A percentile compares a stretch with the other conserved stretches of the same genome.
Evolutionary conservation across 352 stramenopile species (phyloP).

Genomic region (Phytophthora podocarpi): DNA sequence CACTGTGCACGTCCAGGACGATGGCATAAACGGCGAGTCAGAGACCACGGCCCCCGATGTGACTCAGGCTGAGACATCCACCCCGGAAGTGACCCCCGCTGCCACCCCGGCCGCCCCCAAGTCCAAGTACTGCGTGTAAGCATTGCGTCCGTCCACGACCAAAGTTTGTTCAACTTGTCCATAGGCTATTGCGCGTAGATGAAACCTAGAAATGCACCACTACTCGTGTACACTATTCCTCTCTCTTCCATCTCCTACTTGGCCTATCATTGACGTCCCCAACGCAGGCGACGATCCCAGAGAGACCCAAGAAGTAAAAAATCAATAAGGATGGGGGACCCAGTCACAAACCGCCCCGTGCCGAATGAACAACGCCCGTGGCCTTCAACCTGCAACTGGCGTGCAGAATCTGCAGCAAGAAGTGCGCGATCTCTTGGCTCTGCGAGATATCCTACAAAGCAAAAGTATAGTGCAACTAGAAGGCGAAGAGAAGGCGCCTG

Average conservation of each 20-base stretch:
- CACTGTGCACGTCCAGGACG: slow-evolving; percentile 28
- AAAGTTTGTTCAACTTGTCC: slow-evolving; percentile 19
- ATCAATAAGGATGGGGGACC: slow-evolving; percentile 23
- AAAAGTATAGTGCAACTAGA: slow-evolving; percentile 25
- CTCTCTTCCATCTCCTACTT: background rate
- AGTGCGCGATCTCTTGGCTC: slow-evolving; percentile 28
- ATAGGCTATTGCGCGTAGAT: slow-evolving; percentile 20
- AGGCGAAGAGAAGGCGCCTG: too few relatives aligned
- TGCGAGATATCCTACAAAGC: slow-evolving; percentile 24
- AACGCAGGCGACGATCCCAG: too few relatives aligned
- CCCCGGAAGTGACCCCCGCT: slow-evolving; percentile 18
- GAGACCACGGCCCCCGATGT: slow-evolving; percentile 14
- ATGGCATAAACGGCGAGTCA: slow-evolving; percentile 14
- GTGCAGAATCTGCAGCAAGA: slow-evolving; percentile 48
- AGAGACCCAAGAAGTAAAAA: slow-evolving; percentile 2
- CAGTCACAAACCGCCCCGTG: slow-evolving; percentile 32
- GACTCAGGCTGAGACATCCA: slow-evolving; percentile 10
- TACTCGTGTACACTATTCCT: slow-evolving; percentile 18
- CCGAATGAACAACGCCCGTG: slow-evolving; percentile 41
- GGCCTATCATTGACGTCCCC: too few relatives aligned
- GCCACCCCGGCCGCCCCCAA: slow-evolving; percentile 27
- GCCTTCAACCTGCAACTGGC: slow-evolving; percentile 52
- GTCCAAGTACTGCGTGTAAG: slow-evolving; percentile 42
- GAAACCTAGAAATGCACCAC: slow-evolving; percentile 20
- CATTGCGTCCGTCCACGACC: background rate